Conservation (phyloP, 129 eudicot genomes). For the Deinandra increscens region DNA sequence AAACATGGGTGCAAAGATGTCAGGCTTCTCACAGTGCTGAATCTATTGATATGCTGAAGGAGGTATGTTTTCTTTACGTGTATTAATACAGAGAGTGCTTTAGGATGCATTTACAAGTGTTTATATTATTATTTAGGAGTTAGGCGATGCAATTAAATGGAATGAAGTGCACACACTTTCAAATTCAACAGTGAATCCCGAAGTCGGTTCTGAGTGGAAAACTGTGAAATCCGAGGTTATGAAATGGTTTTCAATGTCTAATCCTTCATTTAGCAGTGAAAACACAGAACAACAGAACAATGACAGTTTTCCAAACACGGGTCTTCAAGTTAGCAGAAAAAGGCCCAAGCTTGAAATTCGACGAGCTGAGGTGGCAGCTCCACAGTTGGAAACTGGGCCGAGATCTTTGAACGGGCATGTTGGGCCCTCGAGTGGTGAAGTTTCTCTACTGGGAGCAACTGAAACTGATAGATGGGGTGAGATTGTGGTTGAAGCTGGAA, state of each 20-base stretch:
- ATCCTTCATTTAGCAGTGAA: conserved; percentile 42
- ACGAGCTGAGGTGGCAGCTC: conserved; percentile 70
- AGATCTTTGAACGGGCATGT: conserved; percentile 42
- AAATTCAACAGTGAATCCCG: conserved; percentile 41
- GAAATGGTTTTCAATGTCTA: conserved; percentile 66
- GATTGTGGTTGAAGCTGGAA: conserved; percentile 61
- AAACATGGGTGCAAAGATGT: conserved; percentile 72
- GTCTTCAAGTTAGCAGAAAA: conserved; percentile 58
- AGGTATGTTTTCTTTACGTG: conserved; percentile 41
- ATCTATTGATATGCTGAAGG: conserved; percentile 72
- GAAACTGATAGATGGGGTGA: conserved; percentile 58
- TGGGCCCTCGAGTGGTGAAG: conserved; percentile 29
- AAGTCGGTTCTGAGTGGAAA: conserved; percentile 63
- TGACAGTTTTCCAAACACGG: conserved; percentile 37
- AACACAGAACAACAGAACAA: conserved; percentile 44
- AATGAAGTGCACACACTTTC: conserved; percentile 53
- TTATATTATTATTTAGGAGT: conserved; percentile 49
- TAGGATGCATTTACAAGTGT: neutral
- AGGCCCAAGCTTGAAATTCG: conserved; percentile 96
- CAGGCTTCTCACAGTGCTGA: conserved; percentile 75
- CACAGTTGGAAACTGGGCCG: conserved; percentile 42
- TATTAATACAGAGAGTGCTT: conserved; percentile 4
- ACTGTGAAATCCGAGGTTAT: conserved; percentile 75
- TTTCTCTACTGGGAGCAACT: conserved; percentile 28
- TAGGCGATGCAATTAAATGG: conserved; percentile 77